Evolutionary conservation across 805 yeast species (phyloP), one percentile per base, ranked within the genome.

Genomic region (Pichia nanzhaoensis): DNA sequence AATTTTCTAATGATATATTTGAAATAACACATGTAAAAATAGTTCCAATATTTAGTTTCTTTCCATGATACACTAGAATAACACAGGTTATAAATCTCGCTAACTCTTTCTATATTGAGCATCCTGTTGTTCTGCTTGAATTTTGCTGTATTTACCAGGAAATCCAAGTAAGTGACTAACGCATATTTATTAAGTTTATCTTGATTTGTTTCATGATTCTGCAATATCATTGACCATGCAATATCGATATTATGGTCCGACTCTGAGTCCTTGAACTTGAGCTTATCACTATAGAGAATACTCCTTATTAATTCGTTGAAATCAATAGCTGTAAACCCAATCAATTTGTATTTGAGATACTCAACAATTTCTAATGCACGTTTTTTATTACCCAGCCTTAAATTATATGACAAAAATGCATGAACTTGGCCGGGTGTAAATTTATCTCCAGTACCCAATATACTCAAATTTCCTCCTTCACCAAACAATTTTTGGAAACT

Each of bases 301-400:
- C 60, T 56, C 13, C 49, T 45, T 12, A 64, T 53, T 2, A 66
- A 47, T 41, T 60, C 61, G 34, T 63, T 63, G 49, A 64, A 60
- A 42, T 65, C 67, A 17, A 39, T 42, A 9, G 57, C 55, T 10
- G 47, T 51, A 40, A 64, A 57, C 6, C 53, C 47, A 7, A 59
- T 51, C 8, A 58, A 46, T 36, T 56, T 53, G 13, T 54, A 54
- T 27, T 53, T 51, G 6, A 63, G 55, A 49, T 55, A 58, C 9
- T 50, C 45, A 12, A 63, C 44, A 21, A 65, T 57, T 44, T 61
- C 63, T 18, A 58, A 48, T 2, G 61, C 64, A 32, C 58, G 54
- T 9, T 56, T 55, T 30, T 52, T 58, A 8, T 64, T 58, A 2
- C 57, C 54, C 38, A 54, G 44, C 27, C 49, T 48, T 38, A 66